Evolutionary conservation across 2,329 filamentous ascomycete genomes (phyloP).

Genomic region (Passalora sequoiae): DNA sequence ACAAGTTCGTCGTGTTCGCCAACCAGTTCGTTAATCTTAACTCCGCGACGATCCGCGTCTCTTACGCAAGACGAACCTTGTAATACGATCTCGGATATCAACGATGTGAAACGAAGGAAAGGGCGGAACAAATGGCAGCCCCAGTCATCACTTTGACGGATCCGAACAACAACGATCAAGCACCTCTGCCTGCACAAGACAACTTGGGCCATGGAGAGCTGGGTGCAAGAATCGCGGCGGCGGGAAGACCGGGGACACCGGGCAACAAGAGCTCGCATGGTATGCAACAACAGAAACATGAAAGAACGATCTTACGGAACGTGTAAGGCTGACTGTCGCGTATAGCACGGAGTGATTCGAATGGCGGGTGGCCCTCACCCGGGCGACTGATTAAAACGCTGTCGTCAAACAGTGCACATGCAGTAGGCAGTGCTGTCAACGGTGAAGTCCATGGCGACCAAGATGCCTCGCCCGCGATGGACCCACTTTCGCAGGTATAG

Average conservation of each 20-base stretch:
- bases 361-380: constrained; percentile 20
- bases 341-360: constrained; percentile 18
- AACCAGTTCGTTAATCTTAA: constrained; percentile 5
- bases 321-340: constrained; percentile 12
- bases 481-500: constrained; percentile 66
- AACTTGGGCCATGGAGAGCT: constrained; percentile 8
- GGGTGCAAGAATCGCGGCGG: constrained; percentile 10
- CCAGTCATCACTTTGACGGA: constrained; percentile 41
- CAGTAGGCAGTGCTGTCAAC: constrained; percentile 12
- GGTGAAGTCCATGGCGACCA: constrained; percentile 26
- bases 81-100: too few relatives aligned
- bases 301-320: constrained; percentile 4
- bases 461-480: constrained; percentile 49
- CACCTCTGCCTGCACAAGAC: constrained; percentile 26
- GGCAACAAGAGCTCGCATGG: constrained; percentile 12
- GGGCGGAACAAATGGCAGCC: neutral
- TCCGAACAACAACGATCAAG: constrained; percentile 34
- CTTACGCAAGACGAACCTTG: too few relatives aligned
- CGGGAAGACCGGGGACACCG: constrained; percentile 10
- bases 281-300: neutral
- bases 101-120: too few relatives aligned
- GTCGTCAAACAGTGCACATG: constrained; percentile 20
- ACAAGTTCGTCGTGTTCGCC: neutral
- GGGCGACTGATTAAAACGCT: constrained; percentile 24
- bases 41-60: neutral